Base-by-base conservation (phyloP, 2,329 filamentous ascomycete genomes). In the Trichoderma cornu-damae region DNA sequence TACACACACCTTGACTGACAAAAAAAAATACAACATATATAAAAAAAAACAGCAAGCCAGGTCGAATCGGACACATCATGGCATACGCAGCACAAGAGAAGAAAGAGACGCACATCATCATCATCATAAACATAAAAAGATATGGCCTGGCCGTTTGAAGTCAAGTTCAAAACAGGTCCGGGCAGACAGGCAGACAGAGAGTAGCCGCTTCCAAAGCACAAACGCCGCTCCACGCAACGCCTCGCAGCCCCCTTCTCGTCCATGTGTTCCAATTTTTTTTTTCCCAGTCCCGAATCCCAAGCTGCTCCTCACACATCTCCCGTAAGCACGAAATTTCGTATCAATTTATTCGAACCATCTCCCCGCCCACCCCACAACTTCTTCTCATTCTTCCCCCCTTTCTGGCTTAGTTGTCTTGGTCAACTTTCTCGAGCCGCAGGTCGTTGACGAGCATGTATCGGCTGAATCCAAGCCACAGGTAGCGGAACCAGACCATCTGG, bases 401-500 rank as follows among this genome's bases (percentile, higher is more conserved):
- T 16, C 11, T 35, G 16, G 30, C 37, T 38, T 37, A 56, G n/a
- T 56, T 49, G 1, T 43, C 46, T 18, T 49, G 1, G 3, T 58
- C 34, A 3, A 42, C 37, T 59, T 73, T 73, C 62, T 81, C 79
- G 30, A 82, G 69, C 67, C 78, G 81, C 72, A 99, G 69, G 70
- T 97, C 92, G 72, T 99, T 99, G 30, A 97, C 82, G 58, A 91
- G 82, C 94, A 99, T 97, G 74, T 97, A 99, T 60, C 94, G 80
- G 67, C 91, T 94, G 58, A 96, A 70, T 0, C 83, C 80, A 68
- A 99, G 96, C 91, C 92, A 99, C 2, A 91, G 90, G 82, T 91
- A 97, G 6, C 94, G 84, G 69, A 97, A 99, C 94, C 94, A 99
- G 35, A 89, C 84, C 94, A 99, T 99, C 79, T 99, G 94, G 72